Conservation (phyloP, 257 asterid genomes). For the Petunia secreta region DNA sequence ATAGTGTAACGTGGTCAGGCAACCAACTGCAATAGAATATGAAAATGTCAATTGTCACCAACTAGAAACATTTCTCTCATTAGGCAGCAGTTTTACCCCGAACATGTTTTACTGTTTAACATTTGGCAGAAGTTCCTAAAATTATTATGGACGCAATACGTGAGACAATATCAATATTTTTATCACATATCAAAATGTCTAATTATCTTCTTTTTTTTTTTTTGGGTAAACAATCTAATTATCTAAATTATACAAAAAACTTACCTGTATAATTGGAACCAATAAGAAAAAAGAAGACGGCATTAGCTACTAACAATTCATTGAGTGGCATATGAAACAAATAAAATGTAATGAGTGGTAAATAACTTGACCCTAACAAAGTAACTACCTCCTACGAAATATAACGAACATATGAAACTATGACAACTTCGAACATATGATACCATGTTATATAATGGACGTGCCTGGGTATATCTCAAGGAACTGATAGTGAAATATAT, state of each 20-base stretch:
- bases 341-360: not conserved
- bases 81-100: not conserved
- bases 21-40: conserved; percentile 72
- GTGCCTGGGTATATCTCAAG: conserved; percentile 94
- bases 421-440: conserved; percentile 3
- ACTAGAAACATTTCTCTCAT: not conserved
- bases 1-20: conserved; percentile 89
- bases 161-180: conserved; percentile 1
- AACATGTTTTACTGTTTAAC: not conserved
- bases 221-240: not conserved
- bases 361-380: not conserved
- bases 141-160: not conserved
- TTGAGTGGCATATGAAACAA: conserved; percentile 6
- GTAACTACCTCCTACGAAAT: not conserved
- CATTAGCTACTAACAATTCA: not conserved
- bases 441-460: conserved; percentile 2
- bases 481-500: conserved; percentile 55
- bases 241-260: not conserved
- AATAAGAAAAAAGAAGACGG: not conserved
- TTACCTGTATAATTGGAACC: not conserved
- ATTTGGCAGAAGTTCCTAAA: not conserved
- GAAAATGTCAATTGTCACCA: not conserved
- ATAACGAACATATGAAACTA: not conserved
- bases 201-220: not conserved
- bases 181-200: not conserved